These are phyloP conservation scores for Chaetoceros muelleri DNA, from an alignment of 108 stramenopile genomes.

Conservation along the genomic window DNA sequence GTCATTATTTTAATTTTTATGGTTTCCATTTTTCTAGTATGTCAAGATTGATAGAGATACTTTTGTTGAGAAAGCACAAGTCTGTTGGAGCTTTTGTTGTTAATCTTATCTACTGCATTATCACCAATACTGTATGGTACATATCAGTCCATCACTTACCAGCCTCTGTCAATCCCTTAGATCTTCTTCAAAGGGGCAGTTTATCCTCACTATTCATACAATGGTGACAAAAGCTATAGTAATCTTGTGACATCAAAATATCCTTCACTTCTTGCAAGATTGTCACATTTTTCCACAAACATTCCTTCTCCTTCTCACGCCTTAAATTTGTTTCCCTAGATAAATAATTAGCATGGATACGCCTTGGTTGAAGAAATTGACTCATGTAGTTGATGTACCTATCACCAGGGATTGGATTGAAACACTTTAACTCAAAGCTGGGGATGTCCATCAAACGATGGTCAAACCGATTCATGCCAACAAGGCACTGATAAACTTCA, in stretches of 20 bases:
- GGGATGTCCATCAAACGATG: not conserved
- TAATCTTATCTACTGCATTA: no score
- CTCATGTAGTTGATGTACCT: conserved; percentile 9
- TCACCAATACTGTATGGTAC: no score
- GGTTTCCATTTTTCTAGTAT: no score
- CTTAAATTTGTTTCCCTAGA: conserved; percentile 6
- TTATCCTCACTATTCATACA: conserved; percentile 11
- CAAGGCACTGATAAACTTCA: not conserved
- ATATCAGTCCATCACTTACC: no score
- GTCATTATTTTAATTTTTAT: no score
- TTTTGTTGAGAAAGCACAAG: no score
- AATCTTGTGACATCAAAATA: conserved; percentile 9
- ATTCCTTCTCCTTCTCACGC: conserved; percentile 6
- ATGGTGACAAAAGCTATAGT: conserved; percentile 14
- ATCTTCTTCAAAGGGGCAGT: no score
- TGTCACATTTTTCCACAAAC: conserved; percentile 5
- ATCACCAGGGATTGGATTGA: conserved; percentile 4
- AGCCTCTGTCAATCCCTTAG: no score
- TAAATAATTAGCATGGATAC: conserved; percentile 6
- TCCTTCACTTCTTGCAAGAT: conserved; percentile 4
- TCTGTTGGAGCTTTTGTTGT: no score
- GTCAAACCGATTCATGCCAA: conserved; percentile 3
- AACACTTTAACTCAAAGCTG: conserved; percentile 9
- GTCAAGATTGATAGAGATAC: no score
- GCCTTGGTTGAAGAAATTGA: conserved; percentile 4